A percentile compares a stretch with the other conserved stretches of the same genome.
Evolutionary conservation across 176 grass and related monocot species (phyloP).

Genomic region (Aegilops longissima): DNA sequence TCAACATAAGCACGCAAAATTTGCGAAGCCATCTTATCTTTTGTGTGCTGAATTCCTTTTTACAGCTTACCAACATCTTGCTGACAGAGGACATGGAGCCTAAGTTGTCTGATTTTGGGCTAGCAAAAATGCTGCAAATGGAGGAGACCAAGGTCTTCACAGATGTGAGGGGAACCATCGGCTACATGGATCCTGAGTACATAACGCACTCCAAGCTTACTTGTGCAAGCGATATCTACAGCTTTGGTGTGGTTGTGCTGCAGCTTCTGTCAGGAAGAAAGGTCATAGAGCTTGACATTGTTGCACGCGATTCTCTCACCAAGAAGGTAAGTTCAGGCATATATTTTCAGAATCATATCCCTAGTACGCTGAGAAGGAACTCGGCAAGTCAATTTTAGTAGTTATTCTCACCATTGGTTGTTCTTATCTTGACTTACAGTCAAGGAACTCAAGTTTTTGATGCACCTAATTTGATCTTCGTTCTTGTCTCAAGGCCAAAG

Average conservation of each 20-base stretch:
- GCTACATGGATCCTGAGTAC: constrained; percentile 78
- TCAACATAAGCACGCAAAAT: not conserved
- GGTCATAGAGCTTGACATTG: constrained; percentile 64
- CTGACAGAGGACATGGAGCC: constrained; percentile 52
- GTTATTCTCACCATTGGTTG: not conserved
- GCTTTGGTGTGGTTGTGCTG: constrained; percentile 60
- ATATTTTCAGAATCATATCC: not conserved
- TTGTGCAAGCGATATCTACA: constrained; percentile 61
- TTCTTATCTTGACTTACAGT: not conserved
- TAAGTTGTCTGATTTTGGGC: constrained; percentile 61
- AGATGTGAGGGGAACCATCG: constrained; percentile 64
- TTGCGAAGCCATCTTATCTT: not conserved
- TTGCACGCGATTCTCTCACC: constrained; percentile 52
- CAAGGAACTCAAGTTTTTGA: not conserved
- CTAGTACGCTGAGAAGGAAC: not conserved
- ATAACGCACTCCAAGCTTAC: constrained; percentile 62
- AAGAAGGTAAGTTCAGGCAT: constrained; percentile 42
- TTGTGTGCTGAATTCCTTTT: not conserved
- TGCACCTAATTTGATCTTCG: not conserved
- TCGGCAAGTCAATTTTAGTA: not conserved
- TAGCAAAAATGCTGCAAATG: constrained; percentile 56
- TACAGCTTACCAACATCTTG: constrained; percentile 69
- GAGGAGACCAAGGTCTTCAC: constrained; percentile 70
- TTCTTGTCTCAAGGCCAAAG: constrained; percentile 44
- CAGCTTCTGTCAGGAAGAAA: constrained; percentile 68